Evolutionary conservation across 2,329 filamentous ascomycete species (phyloP).

Genomic region (Didymellaceae sp.): DNA sequence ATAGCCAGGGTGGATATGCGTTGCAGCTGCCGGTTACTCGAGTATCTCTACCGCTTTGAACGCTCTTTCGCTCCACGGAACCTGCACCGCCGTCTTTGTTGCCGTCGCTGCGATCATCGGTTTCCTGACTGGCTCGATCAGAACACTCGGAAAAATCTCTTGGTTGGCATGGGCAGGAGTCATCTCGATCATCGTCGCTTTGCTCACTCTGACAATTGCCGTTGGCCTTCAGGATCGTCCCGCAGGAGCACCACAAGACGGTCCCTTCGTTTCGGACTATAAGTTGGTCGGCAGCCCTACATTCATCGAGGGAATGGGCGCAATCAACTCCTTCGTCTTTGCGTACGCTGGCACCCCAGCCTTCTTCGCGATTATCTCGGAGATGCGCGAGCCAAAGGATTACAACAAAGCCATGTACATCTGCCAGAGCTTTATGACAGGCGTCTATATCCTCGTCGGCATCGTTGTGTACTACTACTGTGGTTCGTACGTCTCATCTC

Average conservation of each 20-base stretch:
- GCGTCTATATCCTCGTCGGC: constrained; percentile 63
- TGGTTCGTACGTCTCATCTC: constrained; percentile 67
- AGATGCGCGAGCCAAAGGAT: constrained; percentile 65
- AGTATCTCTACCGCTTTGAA: constrained; percentile 66
- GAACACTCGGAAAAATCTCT: constrained; percentile 66
- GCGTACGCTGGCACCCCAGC: constrained; percentile 62
- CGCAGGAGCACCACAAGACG: constrained; percentile 19
- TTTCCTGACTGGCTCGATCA: constrained; percentile 59
- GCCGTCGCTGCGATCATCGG: constrained; percentile 54
- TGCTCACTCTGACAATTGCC: constrained; percentile 16
- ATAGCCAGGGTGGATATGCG: constrained; percentile 17
- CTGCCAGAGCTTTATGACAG: constrained; percentile 65
- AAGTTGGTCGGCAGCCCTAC: constrained; percentile 63
- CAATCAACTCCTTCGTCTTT: constrained; percentile 64
- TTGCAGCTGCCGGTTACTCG: constrained; percentile 61
- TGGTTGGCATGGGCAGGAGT: constrained; percentile 49
- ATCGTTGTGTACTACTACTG: constrained; percentile 67
- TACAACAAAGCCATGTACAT: constrained; percentile 66
- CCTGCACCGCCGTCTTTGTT: constrained; percentile 64
- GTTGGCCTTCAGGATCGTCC: constrained; percentile 25
- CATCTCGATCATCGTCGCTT: not conserved
- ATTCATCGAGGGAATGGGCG: constrained; percentile 64
- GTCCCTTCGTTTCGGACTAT: constrained; percentile 45
- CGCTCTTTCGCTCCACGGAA: constrained; percentile 62
- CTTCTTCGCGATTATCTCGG: constrained; percentile 68